These are phyloP conservation scores for Melampsora abietis-canadensis DNA, from an alignment of 1,284 basidiomycete genomes.

Conservation along the genomic window DNA sequence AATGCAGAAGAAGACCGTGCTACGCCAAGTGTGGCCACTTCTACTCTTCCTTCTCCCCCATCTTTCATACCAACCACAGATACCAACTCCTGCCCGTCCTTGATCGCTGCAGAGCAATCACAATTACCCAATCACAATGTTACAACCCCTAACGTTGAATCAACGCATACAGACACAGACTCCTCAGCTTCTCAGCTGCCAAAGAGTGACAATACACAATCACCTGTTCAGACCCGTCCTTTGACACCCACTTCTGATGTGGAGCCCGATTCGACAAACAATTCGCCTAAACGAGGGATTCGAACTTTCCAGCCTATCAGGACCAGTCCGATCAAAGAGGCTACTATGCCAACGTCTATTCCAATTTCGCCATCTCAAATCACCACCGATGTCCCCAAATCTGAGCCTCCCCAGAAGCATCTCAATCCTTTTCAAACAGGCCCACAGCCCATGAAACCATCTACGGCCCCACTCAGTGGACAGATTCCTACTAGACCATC, in stretches of 20 bases:
- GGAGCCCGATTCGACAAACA: too few relatives aligned
- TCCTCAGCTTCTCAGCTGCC: neutral
- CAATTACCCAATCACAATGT: neutral
- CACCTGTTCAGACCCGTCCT: neutral
- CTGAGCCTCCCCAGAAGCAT: neutral
- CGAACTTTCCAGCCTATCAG: conserved; percentile 21
- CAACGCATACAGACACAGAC: neutral
- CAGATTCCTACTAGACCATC: conserved; percentile 32
- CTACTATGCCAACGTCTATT: conserved; percentile 38
- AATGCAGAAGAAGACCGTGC: neutral
- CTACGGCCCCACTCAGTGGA: conserved; percentile 1
- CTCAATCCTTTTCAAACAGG: neutral
- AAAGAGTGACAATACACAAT: neutral
- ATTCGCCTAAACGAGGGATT: neutral
- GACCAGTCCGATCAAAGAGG: conserved; percentile 36
- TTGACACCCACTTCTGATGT: neutral
- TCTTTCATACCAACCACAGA: neutral
- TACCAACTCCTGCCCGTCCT: neutral
- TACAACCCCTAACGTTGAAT: neutral
- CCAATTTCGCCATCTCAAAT: conserved; percentile 16
- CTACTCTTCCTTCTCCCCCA: neutral
- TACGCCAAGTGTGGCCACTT: neutral
- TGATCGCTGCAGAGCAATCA: neutral
- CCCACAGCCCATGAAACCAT: neutral
- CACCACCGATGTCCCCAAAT: neutral